A percentile compares a stretch with the other conserved stretches of the same genome.
These are phyloP conservation scores for Xylariomycetidae sp. DNA, from an alignment of 2,329 filamentous ascomycete genomes.

Conservation along the genomic window DNA sequence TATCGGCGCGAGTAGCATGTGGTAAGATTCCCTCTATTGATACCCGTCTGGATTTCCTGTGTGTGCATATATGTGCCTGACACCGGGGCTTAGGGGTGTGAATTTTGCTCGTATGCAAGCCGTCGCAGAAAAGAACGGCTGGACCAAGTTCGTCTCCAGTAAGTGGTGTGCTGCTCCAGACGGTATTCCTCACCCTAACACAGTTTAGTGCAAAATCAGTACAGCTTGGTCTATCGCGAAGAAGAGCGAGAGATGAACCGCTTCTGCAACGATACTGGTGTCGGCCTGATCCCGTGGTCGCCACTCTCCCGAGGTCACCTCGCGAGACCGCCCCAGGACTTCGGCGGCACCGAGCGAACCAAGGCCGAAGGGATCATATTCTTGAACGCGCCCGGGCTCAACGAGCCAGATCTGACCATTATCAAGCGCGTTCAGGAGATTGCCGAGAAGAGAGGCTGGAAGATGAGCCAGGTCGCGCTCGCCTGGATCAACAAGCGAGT, in stretches of 20 bases:
- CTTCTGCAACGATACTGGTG: constrained; percentile 41
- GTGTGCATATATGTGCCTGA: background rate
- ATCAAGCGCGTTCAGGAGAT: constrained; percentile 17
- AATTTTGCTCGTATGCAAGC: constrained; percentile 52
- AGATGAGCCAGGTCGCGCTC: constrained; percentile 55
- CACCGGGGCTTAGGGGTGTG: constrained; percentile 19
- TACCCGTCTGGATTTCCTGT: background rate
- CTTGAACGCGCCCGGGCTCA: background rate
- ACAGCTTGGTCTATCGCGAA: constrained; percentile 58
- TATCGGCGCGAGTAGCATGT: constrained; percentile 49
- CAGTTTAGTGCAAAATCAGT: constrained; percentile 53
- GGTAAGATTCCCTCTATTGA: constrained; percentile 12
- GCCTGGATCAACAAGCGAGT: constrained; percentile 52
- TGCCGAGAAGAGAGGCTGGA: constrained; percentile 41
- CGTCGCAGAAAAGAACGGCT: constrained; percentile 40
- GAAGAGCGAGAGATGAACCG: constrained; percentile 47
- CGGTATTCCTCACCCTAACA: background rate
- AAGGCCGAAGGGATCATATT: too few species aligned
- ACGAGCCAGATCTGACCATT: background rate
- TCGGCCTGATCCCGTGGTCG: constrained; percentile 37
- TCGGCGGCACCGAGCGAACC: constrained; percentile 4
- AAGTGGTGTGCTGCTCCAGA: background rate
- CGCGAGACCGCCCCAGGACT: constrained; percentile 2
- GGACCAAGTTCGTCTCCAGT: constrained; percentile 55
- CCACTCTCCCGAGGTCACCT: constrained; percentile 18